These are phyloP conservation scores for Monosporascus sp. DNA, from an alignment of 2,329 filamentous ascomycete species.

Conservation along the genomic window DNA sequence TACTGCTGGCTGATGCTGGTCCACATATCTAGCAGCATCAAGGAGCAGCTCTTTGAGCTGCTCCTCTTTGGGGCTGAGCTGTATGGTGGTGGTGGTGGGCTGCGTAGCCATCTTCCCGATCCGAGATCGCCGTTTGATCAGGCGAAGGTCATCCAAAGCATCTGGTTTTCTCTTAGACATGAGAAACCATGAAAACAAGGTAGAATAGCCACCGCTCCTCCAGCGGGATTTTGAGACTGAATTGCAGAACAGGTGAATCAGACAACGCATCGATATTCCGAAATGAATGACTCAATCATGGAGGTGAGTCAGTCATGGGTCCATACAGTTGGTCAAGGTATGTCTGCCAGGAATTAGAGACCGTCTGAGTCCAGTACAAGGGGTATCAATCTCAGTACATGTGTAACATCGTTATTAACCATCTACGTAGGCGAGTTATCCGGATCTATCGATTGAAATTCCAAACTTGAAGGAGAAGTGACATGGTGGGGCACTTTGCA, in stretches of 20 bases:
- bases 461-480: too few species aligned
- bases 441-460: too few species aligned
- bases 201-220: too few species aligned
- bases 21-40: slow-evolving; percentile 71
- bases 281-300: too few species aligned
- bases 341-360: too few species aligned
- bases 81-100: slow-evolving; percentile 29
- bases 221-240: not conserved
- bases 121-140: slow-evolving; percentile 12
- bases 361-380: too few species aligned
- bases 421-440: too few species aligned
- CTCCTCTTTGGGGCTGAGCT: slow-evolving; percentile 64
- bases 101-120: slow-evolving; percentile 24
- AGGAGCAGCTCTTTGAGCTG: slow-evolving; percentile 72
- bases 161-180: slow-evolving; percentile 27
- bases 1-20: slow-evolving; percentile 40
- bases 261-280: not conserved
- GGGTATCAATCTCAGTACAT: too few species aligned
- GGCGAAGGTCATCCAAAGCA: slow-evolving; percentile 10
- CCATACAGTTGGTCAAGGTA: too few species aligned
- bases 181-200: slow-evolving; percentile 3
- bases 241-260: not conserved
- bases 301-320: too few species aligned
- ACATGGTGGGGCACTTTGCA: too few species aligned
- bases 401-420: too few species aligned